Evolutionary conservation across 2,329 filamentous ascomycete genomes (phyloP).

Genomic region (Arthrobotrys pseudoclavata): DNA sequence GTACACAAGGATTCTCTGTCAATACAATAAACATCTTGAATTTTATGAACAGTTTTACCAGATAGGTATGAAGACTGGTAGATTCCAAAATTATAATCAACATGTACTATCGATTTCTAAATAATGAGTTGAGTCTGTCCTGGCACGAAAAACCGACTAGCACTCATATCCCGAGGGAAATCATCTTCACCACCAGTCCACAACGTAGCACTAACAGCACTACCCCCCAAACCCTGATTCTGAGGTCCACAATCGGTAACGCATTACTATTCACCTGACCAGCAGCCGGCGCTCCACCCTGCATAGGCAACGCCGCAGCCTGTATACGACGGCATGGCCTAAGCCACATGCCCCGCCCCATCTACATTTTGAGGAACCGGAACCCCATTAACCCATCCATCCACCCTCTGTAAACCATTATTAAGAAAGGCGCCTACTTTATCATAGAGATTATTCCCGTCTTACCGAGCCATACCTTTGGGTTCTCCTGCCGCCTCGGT

Average conservation of each 20-base stretch:
- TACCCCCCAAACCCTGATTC: neutral
- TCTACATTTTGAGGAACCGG: neutral
- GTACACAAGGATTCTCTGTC: too few relatives aligned
- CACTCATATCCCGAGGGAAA: neutral
- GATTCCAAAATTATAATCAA: too few relatives aligned
- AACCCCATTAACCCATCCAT: constrained; percentile 3
- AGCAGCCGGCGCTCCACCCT: neutral
- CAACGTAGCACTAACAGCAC: neutral
- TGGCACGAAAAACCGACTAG: constrained; percentile 2
- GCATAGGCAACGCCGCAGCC: neutral
- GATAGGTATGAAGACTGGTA: too few relatives aligned
- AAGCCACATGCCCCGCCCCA: neutral
- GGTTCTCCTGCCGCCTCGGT: constrained; percentile 1
- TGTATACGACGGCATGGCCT: neutral
- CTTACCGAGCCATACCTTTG: neutral
- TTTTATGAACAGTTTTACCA: too few relatives aligned
- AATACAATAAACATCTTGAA: too few relatives aligned
- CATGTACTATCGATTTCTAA: too few relatives aligned
- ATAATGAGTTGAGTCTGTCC: neutral
- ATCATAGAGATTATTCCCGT: neutral
- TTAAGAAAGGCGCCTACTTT: neutral
- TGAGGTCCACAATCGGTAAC: constrained; percentile 12
- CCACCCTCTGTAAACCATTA: neutral
- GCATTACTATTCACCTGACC: constrained; percentile 6
- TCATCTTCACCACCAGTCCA: constrained; percentile 8